Percentiles rank a stretch among this genome's conserved stretches.
Evolutionary conservation across 2,329 filamentous ascomycete genomes (phyloP).

Genomic region (Penicillium janthinellum): DNA sequence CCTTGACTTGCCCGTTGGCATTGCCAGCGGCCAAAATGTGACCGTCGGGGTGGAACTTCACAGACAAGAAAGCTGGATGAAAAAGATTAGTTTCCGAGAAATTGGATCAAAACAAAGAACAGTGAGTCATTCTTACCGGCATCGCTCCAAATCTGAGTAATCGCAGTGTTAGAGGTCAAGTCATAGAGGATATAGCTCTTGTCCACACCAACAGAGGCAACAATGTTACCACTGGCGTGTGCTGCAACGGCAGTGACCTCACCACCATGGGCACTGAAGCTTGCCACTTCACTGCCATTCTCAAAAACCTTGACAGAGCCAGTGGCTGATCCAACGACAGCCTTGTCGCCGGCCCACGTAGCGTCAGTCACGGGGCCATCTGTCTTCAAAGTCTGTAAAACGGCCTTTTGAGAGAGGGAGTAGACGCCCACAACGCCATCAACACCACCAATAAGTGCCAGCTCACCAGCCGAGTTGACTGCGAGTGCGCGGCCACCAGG

Average conservation of each 20-base stretch:
- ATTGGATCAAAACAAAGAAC: slow-evolving; percentile 3
- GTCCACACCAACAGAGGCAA: slow-evolving; percentile 86
- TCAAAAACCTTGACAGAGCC: slow-evolving; percentile 81
- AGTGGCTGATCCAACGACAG: slow-evolving; percentile 72
- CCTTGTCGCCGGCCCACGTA: slow-evolving; percentile 62
- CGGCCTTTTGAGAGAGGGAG: slow-evolving; percentile 73
- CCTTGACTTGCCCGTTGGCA: slow-evolving; percentile 76
- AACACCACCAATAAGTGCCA: slow-evolving; percentile 73
- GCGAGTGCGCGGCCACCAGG: slow-evolving; percentile 61
- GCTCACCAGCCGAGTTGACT: slow-evolving; percentile 61
- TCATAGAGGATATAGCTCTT: slow-evolving; percentile 95
- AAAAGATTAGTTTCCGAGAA: slow-evolving; percentile 20
- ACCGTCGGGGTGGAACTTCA: slow-evolving; percentile 94
- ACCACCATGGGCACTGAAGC: slow-evolving; percentile 80
- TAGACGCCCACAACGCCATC: slow-evolving; percentile 76
- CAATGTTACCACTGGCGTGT: slow-evolving; percentile 78
- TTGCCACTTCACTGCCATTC: slow-evolving; percentile 66
- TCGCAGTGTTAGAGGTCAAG: slow-evolving; percentile 64
- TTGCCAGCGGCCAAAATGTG: slow-evolving; percentile 86
- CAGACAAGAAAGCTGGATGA: slow-evolving; percentile 67
- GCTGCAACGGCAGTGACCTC: slow-evolving; percentile 74
- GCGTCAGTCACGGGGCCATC: slow-evolving; percentile 69
- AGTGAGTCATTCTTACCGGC: slow-evolving; percentile 60
- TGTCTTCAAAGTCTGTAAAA: slow-evolving; percentile 67
- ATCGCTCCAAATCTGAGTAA: slow-evolving; percentile 78